A percentile compares a stretch with the other conserved stretches of the same genome.
phyloP scores from a whole-genome alignment of 306 rosid species.

The Cucumis cinereus region DNA sequence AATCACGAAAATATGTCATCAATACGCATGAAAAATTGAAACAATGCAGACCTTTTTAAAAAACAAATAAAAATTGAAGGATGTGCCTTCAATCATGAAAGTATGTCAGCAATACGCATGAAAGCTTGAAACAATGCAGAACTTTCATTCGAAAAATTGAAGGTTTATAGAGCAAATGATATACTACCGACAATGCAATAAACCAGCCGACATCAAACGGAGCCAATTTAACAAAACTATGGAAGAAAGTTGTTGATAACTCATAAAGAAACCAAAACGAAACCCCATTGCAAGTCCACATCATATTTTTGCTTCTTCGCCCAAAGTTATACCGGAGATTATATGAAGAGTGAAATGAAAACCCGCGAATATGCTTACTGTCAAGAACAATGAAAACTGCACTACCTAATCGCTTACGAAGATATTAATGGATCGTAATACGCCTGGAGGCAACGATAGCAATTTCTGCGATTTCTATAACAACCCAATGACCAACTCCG shows the following conservation, averaged over 20 bases:
- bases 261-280: neutral
- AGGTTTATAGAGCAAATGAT: neutral
- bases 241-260: neutral
- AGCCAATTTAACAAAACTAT: neutral
- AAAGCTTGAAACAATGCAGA: neutral
- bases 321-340: neutral
- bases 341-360: neutral
- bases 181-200: neutral
- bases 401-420: neutral
- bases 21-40: neutral
- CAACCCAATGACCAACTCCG: neutral
- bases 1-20: conserved; percentile 4
- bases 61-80: neutral
- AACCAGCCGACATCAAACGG: neutral
- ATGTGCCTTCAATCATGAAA: conserved; percentile 48
- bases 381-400: neutral
- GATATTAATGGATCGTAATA: neutral
- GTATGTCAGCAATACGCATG: neutral
- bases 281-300: neutral
- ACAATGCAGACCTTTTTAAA: neutral
- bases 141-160: neutral
- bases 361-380: neutral
- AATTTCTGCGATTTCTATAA: neutral
- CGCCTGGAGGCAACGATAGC: neutral
- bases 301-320: neutral